Evolutionary conservation across 768 basidiomycete species (phyloP).

Genomic region (Boletus reticuloceps): DNA sequence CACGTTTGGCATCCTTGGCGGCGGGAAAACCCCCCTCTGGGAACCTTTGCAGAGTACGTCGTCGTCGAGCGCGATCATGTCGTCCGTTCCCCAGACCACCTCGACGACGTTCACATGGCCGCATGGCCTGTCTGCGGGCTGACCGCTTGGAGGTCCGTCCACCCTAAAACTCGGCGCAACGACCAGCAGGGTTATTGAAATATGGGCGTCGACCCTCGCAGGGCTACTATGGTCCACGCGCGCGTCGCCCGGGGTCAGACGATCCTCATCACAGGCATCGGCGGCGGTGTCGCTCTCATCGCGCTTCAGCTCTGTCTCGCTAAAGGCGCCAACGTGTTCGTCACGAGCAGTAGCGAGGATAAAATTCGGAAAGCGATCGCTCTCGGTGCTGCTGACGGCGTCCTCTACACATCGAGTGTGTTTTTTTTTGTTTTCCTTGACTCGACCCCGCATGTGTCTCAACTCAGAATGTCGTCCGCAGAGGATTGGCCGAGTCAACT

Average conservation of each 20-base stretch:
- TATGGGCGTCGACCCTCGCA: constrained; percentile 23
- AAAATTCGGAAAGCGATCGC: constrained; percentile 66
- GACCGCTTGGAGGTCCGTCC: constrained; percentile 77
- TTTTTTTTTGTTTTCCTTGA: not conserved
- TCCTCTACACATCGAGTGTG: constrained; percentile 67
- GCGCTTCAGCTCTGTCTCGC: constrained; percentile 76
- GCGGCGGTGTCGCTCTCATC: constrained; percentile 79
- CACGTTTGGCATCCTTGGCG: constrained; percentile 70
- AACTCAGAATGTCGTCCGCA: constrained; percentile 14
- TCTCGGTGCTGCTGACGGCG: constrained; percentile 77
- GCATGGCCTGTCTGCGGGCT: constrained; percentile 78
- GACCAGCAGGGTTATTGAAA: not conserved
- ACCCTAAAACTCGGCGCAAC: not conserved
- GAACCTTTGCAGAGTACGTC: constrained; percentile 77
- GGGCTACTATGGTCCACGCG: constrained; percentile 67
- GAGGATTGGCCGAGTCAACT: constrained; percentile 56
- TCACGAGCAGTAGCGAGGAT: constrained; percentile 66
- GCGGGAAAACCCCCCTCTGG: constrained; percentile 51
- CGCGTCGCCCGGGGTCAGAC: constrained; percentile 61
- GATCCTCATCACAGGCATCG: constrained; percentile 78
- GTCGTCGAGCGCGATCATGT: constrained; percentile 70
- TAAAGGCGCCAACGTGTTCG: constrained; percentile 76
- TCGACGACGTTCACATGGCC: constrained; percentile 64
- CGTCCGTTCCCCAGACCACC: constrained; percentile 60
- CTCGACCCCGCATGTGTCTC: not conserved